Conservation (phyloP, 805 yeast genomes). For the Teunomyces gatunensis region DNA sequence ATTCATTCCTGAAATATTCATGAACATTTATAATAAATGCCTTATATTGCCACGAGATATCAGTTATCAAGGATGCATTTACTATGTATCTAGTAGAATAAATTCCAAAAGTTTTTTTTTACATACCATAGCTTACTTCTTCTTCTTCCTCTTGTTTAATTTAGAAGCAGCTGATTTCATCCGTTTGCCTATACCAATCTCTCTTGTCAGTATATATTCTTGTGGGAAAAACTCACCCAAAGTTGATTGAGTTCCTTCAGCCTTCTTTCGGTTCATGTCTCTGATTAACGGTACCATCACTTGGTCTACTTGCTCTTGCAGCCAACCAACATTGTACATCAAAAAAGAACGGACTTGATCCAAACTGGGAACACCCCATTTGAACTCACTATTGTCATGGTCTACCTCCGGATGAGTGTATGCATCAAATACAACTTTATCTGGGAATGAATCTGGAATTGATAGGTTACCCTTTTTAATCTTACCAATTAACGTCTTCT, state of each 20-base stretch:
- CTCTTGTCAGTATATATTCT: conserved; percentile 48
- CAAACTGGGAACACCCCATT: conserved; percentile 88
- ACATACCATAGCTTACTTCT: conserved; percentile 1
- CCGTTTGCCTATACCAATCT: conserved; percentile 56
- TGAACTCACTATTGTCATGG: conserved; percentile 68
- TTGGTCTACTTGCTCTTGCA: conserved; percentile 70
- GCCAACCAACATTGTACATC: conserved; percentile 76
- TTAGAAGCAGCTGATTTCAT: conserved; percentile 56
- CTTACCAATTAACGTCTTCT: conserved; percentile 56
- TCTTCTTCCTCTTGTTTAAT: conserved; percentile 30
- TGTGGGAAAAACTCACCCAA: conserved; percentile 68
- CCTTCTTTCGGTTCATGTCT: conserved; percentile 65
- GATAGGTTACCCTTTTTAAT: conserved; percentile 52
- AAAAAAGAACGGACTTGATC: conserved; percentile 74
- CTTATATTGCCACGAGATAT: too few species aligned
- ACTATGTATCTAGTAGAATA: not conserved
- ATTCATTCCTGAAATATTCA: too few species aligned
- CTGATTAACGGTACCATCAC: conserved; percentile 81
- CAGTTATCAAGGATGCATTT: too few species aligned
- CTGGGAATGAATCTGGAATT: conserved; percentile 68
- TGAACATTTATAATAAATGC: too few species aligned
- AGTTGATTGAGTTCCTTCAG: conserved; percentile 55
- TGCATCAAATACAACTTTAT: conserved; percentile 64
- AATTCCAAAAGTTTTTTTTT: not conserved
- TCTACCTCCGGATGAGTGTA: conserved; percentile 83